Base-by-base conservation (phyloP, 208 protist species). In the Angomonas deanei region DNA sequence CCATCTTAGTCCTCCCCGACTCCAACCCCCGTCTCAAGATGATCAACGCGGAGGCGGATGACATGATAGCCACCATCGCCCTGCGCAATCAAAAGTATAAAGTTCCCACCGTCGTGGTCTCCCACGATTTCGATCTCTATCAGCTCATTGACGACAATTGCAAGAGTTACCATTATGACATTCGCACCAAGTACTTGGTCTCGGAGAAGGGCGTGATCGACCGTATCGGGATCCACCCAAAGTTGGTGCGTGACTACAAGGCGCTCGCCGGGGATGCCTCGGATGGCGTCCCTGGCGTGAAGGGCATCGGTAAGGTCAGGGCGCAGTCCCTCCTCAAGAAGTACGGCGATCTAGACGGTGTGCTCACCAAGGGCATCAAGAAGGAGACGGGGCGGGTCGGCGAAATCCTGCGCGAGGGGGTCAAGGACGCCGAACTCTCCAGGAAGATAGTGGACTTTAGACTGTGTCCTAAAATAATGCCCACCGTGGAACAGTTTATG, bases 111-210 rank as follows among this genome's bases (percentile, higher is more conserved):
- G 80, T 93, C 11, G 78, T 96, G 0, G 84, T 93, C 68, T 93
- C 90, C 26, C 90, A 96, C 70, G 90, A 96, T 66, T 86, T 89
- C 54, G 90, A 96, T 33, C 77, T 96, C 34, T 93, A 90, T 63
- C 90, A 96, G 57, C 78, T 96, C 28, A 82, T 96, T 4, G 84
- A 96, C 64, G 84, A 96, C 32, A 52, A 61, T 34, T 68, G 74
- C 49, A 81, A 67, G 58, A 84, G 68, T 50, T 92, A 91, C 69
- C 70, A 93, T 62, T 96, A 88, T 68, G 86, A 96, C 58, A 88
- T 93, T 42, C 84, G 90, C 38, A 92, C 90, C 11, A 92, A 93
- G 69, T 83, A 89, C 55, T 72, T 96, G 21, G 81, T 96, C 11
- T 90, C 82, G 33, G 86, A 96, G 68, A 84, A 82, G 60, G 66